These are phyloP conservation scores for Cyberlindnera samutprakarnensis DNA, from an alignment of 805 yeast species.

Conservation along the genomic window DNA sequence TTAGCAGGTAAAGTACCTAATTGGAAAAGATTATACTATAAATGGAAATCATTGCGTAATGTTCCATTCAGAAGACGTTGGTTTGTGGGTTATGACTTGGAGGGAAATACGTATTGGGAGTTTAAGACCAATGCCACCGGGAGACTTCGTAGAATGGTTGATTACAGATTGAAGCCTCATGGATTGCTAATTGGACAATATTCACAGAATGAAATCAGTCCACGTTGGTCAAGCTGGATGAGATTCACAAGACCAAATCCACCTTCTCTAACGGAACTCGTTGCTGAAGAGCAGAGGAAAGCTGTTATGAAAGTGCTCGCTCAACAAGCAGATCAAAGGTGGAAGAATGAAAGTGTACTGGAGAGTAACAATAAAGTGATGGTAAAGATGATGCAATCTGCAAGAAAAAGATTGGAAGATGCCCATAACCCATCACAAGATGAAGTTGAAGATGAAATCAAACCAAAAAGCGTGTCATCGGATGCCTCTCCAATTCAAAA, in stretches of 20 bases:
- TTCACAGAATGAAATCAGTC: slow-evolving; percentile 27
- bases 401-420: slow-evolving; percentile 15
- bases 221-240: slow-evolving; percentile 82
- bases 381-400: slow-evolving; percentile 21
- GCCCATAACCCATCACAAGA: too few species aligned
- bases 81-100: slow-evolving; percentile 65
- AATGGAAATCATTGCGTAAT: slow-evolving; percentile 52
- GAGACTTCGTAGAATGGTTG: slow-evolving; percentile 52
- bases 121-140: slow-evolving; percentile 42
- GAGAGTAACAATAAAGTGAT: slow-evolving; percentile 7
- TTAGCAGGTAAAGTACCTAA: slow-evolving; percentile 40
- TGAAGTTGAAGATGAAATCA: too few species aligned
- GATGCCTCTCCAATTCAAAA: slow-evolving; percentile 28
- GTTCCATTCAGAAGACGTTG: slow-evolving; percentile 66
- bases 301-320: slow-evolving; percentile 35
- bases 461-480: too few species aligned
- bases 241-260: slow-evolving; percentile 49
- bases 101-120: slow-evolving; percentile 86
- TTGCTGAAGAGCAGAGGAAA: slow-evolving; percentile 50
- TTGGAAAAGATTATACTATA: slow-evolving; percentile 41
- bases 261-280: slow-evolving; percentile 59
- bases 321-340: slow-evolving; percentile 21
- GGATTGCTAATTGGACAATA: slow-evolving; percentile 47
- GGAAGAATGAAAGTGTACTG: slow-evolving; percentile 15
- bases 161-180: slow-evolving; percentile 39